phyloP scores from a whole-genome alignment of 2,329 filamentous ascomycete genomes.

The Clonostachys rhizophaga region DNA sequence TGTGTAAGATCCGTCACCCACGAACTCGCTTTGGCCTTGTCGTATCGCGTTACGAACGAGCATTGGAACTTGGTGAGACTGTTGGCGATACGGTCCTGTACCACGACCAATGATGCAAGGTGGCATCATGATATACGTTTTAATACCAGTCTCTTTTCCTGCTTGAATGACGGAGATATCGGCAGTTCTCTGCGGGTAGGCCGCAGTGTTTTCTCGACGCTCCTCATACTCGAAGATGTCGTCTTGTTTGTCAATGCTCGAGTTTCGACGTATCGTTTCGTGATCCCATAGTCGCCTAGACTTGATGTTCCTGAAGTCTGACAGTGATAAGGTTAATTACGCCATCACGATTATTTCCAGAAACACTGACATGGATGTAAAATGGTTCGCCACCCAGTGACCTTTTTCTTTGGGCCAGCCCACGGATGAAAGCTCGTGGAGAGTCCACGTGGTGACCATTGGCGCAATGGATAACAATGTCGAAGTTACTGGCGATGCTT shows the following conservation, averaged over 20 bases:
- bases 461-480: slow-evolving; percentile 36
- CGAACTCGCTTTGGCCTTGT: slow-evolving; percentile 7
- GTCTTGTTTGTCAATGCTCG: slow-evolving; percentile 31
- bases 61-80: slow-evolving; percentile 28
- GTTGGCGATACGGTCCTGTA: slow-evolving; percentile 31
- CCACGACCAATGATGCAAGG: slow-evolving; percentile 41
- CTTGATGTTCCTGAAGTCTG: slow-evolving; percentile 36
- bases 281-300: slow-evolving; percentile 32
- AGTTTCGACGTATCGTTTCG: slow-evolving; percentile 14
- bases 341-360: not conserved
- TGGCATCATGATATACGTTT: slow-evolving; percentile 37
- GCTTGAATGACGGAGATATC: slow-evolving; percentile 35
- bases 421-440: slow-evolving; percentile 32
- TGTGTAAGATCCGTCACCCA: slow-evolving; percentile 26
- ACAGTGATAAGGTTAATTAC: not conserved
- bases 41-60: slow-evolving; percentile 21
- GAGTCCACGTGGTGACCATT: slow-evolving; percentile 26
- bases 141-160: slow-evolving; percentile 30
- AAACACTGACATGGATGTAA: slow-evolving; percentile 27
- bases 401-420: slow-evolving; percentile 29
- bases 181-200: slow-evolving; percentile 35
- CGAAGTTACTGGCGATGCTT: slow-evolving; percentile 13
- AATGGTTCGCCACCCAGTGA: slow-evolving; percentile 23
- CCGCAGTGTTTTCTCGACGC: slow-evolving; percentile 22
- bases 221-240: slow-evolving; percentile 36